Conservation (phyloP, 2,329 filamentous ascomycete genomes). For the Knufia petricola region DNA sequence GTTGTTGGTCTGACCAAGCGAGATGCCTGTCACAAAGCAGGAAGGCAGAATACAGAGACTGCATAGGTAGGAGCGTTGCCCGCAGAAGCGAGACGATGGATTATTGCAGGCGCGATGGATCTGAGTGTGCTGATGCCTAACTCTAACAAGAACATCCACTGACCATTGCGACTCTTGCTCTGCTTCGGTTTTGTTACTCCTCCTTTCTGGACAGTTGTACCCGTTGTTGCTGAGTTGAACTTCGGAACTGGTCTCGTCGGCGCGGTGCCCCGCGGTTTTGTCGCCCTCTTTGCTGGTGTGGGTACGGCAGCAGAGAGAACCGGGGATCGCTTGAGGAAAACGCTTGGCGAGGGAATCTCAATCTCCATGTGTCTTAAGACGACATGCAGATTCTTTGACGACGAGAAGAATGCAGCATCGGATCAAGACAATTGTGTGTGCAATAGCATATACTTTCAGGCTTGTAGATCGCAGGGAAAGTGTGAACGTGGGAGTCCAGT, state of each 20-base stretch:
- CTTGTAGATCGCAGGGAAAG: neutral
- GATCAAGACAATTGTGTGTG: neutral
- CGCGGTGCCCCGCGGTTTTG: slow-evolving; percentile 20
- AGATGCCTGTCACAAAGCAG: too few species aligned
- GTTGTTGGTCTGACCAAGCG: too few species aligned
- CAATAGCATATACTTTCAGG: neutral
- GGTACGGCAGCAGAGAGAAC: slow-evolving; percentile 21
- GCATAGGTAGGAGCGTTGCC: too few species aligned
- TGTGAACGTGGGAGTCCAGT: neutral
- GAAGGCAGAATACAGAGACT: too few species aligned
- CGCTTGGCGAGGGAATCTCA: slow-evolving; percentile 50
- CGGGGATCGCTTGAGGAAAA: slow-evolving; percentile 39
- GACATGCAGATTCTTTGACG: slow-evolving; percentile 1
- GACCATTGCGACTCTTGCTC: slow-evolving; percentile 68
- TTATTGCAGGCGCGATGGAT: too few species aligned
- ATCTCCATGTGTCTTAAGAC: slow-evolving; percentile 41
- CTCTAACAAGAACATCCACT: slow-evolving; percentile 22
- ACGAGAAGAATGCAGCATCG: neutral
- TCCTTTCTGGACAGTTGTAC: slow-evolving; percentile 23
- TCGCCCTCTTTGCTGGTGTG: slow-evolving; percentile 20
- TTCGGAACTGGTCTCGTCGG: slow-evolving; percentile 26
- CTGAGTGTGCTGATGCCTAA: neutral
- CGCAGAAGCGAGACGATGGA: too few species aligned
- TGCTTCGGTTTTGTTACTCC: slow-evolving; percentile 54
- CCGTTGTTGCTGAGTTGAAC: slow-evolving; percentile 21